Evolutionary conservation across 805 yeast species (phyloP), one percentile per base, ranked within the genome.

Genomic region (Wickerhamomyces sydowiorum): DNA sequence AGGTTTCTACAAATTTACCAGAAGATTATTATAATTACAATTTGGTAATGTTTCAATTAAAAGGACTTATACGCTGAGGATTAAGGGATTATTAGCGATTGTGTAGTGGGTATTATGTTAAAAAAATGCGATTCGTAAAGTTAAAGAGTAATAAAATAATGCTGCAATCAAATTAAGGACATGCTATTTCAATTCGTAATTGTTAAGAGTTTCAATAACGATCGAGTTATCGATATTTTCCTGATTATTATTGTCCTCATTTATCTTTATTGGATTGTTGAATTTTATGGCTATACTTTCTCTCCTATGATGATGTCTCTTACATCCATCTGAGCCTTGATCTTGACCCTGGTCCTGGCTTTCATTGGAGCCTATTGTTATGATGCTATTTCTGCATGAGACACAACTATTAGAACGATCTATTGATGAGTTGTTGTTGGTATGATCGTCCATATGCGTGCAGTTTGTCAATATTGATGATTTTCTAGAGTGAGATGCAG

Each of bases 261-360:
- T 29, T 5, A 44, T 41, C 10, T 42, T 38, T 28, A 41, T 36
- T 17, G 39, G 45, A 40, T 47, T 44, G 3, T 49, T 45, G 39
- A 52, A 52, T 39, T 51, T 54, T 31, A 56, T 56, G 9, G 61
- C 61, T 25, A 56, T 58, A 6, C 54, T 49, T 1, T 57, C 59
- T 22, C 61, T 47, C 21, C 61, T 51, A 38, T 56, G 60, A 43
- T 56, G 61, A 37, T 56, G 61, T 36, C 61, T 50, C 10, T 41
- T 38, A 37, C 54, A 53, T 19, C 27, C 32, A 13, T 33, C 37
- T n/a, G n/a, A n/a, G 6, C 15, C 21, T 7, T 27, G 25, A 7
- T 29, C n/a, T 12, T 38, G 19, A 12, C 14, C 13, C 10, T 31
- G 23, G 20, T 18, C 15, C 7, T 32, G n/a, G 13, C 9, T 19